Evolutionary conservation across 2,329 filamentous ascomycete genomes (phyloP), one percentile per base, ranked within the genome.

Genomic region (Cryphonectria japonica): DNA sequence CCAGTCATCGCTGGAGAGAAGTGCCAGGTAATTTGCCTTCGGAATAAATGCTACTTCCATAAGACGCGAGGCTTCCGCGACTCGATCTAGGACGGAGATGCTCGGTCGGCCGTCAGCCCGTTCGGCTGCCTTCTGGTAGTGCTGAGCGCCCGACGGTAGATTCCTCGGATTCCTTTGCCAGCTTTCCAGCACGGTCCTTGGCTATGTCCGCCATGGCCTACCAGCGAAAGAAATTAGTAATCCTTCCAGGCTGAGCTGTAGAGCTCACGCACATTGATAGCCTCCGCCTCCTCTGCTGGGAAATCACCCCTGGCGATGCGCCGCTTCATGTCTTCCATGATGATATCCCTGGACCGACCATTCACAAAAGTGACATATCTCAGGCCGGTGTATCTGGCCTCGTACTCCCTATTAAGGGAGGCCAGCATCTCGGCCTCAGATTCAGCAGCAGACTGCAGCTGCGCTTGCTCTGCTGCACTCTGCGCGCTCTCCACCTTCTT

Each of bases 201-300:
- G 95, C 95, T 78, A 98, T 98, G 76, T 94, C 92, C 77, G 93
- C 94, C 93, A 98, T 97, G 57, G 95, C 94, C 92, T 94, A 69
- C 39, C 60, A 29, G 34, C 32, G 29, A 13, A n/a, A 34, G 13
- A 39, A 39, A 22, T 65, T 34, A 65, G 63, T n/a, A 16, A 19
- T 8, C 8, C 26, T 8, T 22, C 8, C 13, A 16, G n/a, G 41
- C 11, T n/a, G 9, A 39, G 13, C n/a, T 32, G 67, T 57, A 43
- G 8, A 37, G 29, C 64, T 68, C 65, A 77, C 86, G 74, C 82
- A 94, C 93, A 85, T 92, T 86, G 66, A 97, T 91, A 7, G 89
- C 93, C 75, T 92, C 92, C 69, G 83, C 79, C 73, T 94, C 88
- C 82, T 98, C 95, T 22, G 84, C 84, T 34, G 84, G 81, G 67